phyloP scores from a whole-genome alignment of 768 basidiomycete species.

The Russula lepida region DNA sequence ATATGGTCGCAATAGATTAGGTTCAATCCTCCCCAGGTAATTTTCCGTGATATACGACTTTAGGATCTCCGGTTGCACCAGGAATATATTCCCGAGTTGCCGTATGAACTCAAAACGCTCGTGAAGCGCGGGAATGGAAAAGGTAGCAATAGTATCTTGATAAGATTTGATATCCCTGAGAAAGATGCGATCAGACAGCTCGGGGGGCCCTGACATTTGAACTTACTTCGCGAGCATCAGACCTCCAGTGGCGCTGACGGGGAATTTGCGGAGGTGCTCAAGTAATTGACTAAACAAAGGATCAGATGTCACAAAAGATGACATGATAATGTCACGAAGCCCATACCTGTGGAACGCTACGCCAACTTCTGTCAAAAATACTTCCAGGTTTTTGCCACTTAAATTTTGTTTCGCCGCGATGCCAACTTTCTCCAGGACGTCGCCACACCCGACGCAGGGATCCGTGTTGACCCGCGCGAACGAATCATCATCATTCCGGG shows the following conservation, averaged over 20 bases:
- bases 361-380: slow-evolving; percentile 89
- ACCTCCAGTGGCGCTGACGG: slow-evolving; percentile 93
- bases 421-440: slow-evolving; percentile 71
- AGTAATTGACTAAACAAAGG: slow-evolving; percentile 58
- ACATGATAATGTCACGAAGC: not conserved
- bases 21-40: slow-evolving; percentile 87
- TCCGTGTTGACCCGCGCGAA: slow-evolving; percentile 94
- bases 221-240: slow-evolving; percentile 94
- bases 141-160: slow-evolving; percentile 82
- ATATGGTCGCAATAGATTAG: slow-evolving; percentile 81
- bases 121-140: slow-evolving; percentile 71
- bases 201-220: not conserved
- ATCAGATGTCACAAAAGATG: not conserved
- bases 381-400: slow-evolving; percentile 88
- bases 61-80: slow-evolving; percentile 90
- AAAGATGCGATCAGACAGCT: not conserved
- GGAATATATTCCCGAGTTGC: slow-evolving; percentile 94
- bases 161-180: slow-evolving; percentile 90
- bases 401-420: slow-evolving; percentile 68
- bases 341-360: slow-evolving; percentile 83
- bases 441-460: slow-evolving; percentile 81
- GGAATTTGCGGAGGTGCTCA: slow-evolving; percentile 93
- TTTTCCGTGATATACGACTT: slow-evolving; percentile 93
- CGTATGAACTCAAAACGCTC: slow-evolving; percentile 98
- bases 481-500: slow-evolving; percentile 89